A percentile compares a stretch with the other conserved stretches of the same genome.
Evolutionary conservation across 306 rosid species (phyloP).

Genomic region (Quercus mongolica): DNA sequence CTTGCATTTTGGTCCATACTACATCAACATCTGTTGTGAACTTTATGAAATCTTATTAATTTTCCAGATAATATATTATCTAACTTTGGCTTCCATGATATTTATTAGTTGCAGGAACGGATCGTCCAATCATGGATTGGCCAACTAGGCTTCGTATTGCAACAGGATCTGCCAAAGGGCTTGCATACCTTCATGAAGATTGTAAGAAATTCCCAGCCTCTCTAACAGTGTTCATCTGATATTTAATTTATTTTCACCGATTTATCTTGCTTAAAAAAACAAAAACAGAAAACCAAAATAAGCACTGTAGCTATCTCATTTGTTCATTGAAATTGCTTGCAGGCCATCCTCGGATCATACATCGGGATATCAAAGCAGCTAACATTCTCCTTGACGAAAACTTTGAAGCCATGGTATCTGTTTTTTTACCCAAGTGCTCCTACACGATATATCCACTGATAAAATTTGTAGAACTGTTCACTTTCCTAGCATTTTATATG

Average conservation of each 20-base stretch:
- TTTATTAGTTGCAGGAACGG: slow-evolving; percentile 43
- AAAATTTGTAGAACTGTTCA: neutral
- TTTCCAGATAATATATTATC: no score
- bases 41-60: neutral
- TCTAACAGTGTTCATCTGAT: neutral
- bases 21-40: neutral
- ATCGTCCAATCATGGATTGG: slow-evolving; percentile 73
- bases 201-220: slow-evolving; percentile 47
- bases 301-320: neutral
- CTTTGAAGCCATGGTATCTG: slow-evolving; percentile 81
- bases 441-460: neutral
- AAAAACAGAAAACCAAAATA: no score
- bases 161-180: slow-evolving; percentile 78
- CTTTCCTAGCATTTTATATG: neutral
- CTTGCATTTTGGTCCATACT: neutral
- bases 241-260: no score
- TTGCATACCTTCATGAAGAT: slow-evolving; percentile 85
- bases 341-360: slow-evolving; percentile 89
- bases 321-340: slow-evolving; percentile 8
- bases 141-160: slow-evolving; percentile 66
- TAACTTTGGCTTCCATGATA: neutral
- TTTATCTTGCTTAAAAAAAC: no score
- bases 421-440: neutral
- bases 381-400: slow-evolving; percentile 73
- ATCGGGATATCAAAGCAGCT: slow-evolving; percentile 86